Base-by-base conservation (phyloP, 805 yeast genomes). In the Lachancea thermotolerans region DNA sequence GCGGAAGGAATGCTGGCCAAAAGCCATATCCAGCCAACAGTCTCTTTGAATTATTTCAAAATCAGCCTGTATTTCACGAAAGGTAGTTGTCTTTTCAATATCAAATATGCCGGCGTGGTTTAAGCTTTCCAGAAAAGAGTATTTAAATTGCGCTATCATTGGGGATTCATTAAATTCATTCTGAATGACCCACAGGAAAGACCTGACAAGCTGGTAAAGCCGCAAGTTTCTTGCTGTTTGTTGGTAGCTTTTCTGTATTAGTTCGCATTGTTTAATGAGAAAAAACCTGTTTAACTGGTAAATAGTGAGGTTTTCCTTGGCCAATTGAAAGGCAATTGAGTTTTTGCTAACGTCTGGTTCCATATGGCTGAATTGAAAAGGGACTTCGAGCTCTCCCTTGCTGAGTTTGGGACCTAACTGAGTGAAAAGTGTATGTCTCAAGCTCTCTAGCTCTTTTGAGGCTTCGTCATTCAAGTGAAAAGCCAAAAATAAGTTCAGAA, bases 1-100 rank as follows among this genome's bases (percentile, higher is more conserved):
- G 10, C 33, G 31, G 40, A 47, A 60, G 10, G 46, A 43, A 4
- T 55, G 52, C 4, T 33, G 44, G 0, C 45, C 15, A 11, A 46
- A 42, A 1, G 59, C 61, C 39, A 64, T 57, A 37, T 61, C 46
- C n/a, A 59, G 33, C 66, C 67, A 60, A 15, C 70, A 62, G 41
- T 71, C 74, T 18, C 78, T 55, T 39, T 65, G 59, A 16, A 66
- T 46, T 10, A 72, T 51, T 18, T 70, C 41, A 12, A 75, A 49
- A 47, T 74, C 77, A 1, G 73, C 78, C 7, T 63, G 54, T 2
- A 70, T 60, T 45, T 66, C 69, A 16, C 45, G 35, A 9, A 43
- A 42, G 1, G 47, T 37, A 6, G 37, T 33, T 1, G 51, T 39
- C 10, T 28, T 6, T 10, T 49, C 50, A 3, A 11, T 14, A 2